These are phyloP conservation scores for Brassica rapa DNA, from an alignment of 345 rosid genomes.

Conservation along the genomic window DNA sequence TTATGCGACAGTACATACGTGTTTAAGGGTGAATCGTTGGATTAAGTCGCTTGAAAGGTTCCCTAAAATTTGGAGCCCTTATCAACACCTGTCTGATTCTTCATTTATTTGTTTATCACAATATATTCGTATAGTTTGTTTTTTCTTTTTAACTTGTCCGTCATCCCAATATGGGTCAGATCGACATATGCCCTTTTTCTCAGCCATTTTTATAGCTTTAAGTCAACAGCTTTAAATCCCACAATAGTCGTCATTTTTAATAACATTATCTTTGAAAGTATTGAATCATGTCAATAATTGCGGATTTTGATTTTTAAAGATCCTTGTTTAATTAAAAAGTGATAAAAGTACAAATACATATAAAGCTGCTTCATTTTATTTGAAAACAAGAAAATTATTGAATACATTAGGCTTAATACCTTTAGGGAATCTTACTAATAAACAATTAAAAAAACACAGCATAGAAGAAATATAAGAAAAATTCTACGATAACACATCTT, in stretches of 20 bases:
- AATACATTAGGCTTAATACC: not conserved
- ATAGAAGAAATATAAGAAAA: not conserved
- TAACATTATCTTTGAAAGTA: not conserved
- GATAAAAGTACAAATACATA: constrained; percentile 5
- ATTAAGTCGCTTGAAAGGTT: constrained; percentile 35
- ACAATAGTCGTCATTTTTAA: constrained; percentile 26
- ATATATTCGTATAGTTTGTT: not conserved
- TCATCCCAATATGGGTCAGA: constrained; percentile 31
- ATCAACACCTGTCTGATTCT: constrained; percentile 36
- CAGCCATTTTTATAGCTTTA: constrained; percentile 38
- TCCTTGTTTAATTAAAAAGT: not conserved
- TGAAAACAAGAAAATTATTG: constrained; percentile 8
- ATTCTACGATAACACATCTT: not conserved
- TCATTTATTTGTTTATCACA: not conserved
- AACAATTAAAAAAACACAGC: not conserved
- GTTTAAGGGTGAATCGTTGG: constrained; percentile 33
- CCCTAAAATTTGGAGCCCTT: constrained; percentile 42
- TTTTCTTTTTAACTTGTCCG: constrained; percentile 19
- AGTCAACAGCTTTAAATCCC: constrained; percentile 39
- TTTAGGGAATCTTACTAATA: not conserved
- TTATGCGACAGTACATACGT: constrained; percentile 25
- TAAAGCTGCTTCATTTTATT: constrained; percentile 22
- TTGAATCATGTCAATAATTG: constrained; percentile 36
- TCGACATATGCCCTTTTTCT: constrained; percentile 30
- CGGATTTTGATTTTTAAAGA: not conserved